A percentile compares a stretch with the other conserved stretches of the same genome.
These are phyloP conservation scores for Gynandropsis gynandra DNA, from an alignment of 345 rosid genomes.

Conservation along the genomic window DNA sequence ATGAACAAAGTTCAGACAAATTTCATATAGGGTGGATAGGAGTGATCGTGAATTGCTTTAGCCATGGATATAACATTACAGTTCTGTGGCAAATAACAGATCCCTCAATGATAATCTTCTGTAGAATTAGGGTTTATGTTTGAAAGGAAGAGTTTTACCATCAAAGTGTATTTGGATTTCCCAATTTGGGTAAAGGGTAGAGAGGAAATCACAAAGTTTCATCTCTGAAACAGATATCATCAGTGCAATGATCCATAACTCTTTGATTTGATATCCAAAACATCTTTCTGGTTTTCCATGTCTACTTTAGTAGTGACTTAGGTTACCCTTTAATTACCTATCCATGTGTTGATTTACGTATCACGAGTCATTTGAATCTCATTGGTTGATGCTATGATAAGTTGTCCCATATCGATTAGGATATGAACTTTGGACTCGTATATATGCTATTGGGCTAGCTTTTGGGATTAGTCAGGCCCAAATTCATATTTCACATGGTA, in stretches of 20 bases:
- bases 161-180: too few relatives aligned
- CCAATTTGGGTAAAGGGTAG: neutral
- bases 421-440: too few relatives aligned
- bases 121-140: too few relatives aligned
- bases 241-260: neutral
- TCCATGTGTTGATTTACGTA: constrained; percentile 14
- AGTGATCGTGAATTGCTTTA: neutral
- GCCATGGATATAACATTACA: too few relatives aligned
- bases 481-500: too few relatives aligned
- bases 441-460: too few relatives aligned
- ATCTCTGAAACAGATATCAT: neutral
- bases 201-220: neutral
- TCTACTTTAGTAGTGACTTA: neutral
- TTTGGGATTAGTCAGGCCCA: too few relatives aligned
- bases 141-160: too few relatives aligned
- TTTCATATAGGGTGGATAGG: neutral
- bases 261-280: neutral
- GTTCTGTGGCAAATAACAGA: too few relatives aligned
- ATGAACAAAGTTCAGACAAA: constrained; percentile 8
- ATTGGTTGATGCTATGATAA: constrained; percentile 14
- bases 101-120: too few relatives aligned
- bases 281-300: too few relatives aligned
- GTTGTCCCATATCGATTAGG: too few relatives aligned
- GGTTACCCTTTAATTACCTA: neutral
- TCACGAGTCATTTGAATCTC: neutral